Conservation (phyloP, 208 protist genomes). For the Wallacemonas sp. region DNA sequence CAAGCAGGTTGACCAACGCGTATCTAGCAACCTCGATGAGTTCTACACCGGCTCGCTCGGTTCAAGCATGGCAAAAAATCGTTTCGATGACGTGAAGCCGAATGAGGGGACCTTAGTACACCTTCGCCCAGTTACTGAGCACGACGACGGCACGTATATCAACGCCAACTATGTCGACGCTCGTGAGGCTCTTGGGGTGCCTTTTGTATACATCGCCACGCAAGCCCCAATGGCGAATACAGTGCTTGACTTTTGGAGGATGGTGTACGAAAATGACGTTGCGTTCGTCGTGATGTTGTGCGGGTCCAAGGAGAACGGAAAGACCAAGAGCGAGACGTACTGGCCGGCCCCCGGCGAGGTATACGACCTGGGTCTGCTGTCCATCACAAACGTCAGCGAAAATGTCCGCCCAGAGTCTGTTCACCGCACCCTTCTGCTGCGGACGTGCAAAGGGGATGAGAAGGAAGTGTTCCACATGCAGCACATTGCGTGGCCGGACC, state of each 20-base stretch:
- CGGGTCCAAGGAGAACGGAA: constrained; percentile 61
- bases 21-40: constrained; percentile 69
- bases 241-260: constrained; percentile 89
- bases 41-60: constrained; percentile 66
- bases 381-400: constrained; percentile 46
- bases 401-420: constrained; percentile 48
- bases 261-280: constrained; percentile 83
- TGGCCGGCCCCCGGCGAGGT: constrained; percentile 54
- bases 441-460: constrained; percentile 45
- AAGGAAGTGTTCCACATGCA: constrained; percentile 78
- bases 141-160: constrained; percentile 71
- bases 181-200: constrained; percentile 50
- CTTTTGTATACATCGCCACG: constrained; percentile 90
- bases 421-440: constrained; percentile 48
- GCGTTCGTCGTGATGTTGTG: constrained; percentile 88
- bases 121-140: constrained; percentile 24
- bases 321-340: constrained; percentile 80
- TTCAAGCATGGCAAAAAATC: constrained; percentile 74
- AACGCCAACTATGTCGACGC: constrained; percentile 91
- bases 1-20: constrained; percentile 49
- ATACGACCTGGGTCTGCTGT: constrained; percentile 53
- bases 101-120: constrained; percentile 74
- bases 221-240: constrained; percentile 87
- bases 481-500: constrained; percentile 85
- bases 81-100: constrained; percentile 66